Base-by-base conservation (phyloP, 805 yeast species). In the Ogataea pignaliae region DNA sequence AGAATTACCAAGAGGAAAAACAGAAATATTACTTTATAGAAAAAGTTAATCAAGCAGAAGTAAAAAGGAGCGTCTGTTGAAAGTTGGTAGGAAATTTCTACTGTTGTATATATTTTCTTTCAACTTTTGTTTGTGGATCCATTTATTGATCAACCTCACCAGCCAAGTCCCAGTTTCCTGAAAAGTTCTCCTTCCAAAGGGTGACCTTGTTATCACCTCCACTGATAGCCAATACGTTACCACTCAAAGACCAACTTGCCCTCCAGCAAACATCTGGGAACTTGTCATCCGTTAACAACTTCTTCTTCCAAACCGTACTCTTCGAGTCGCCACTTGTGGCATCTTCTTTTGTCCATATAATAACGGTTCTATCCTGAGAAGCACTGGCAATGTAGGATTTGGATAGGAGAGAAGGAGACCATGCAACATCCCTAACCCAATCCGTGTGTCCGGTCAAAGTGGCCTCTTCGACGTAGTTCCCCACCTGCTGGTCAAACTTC, bases 201-300 rank as follows among this genome's bases (percentile, higher is more conserved):
- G 96, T 88, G 36, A 93, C 91, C 68, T 86, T 88, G 66, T 90
- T 90, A 65, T 93, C 98, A 43, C 98, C 98, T 39, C 97, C 96
- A 39, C 93, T 81, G 36, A 93, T 85, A 5, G 99, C 99, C 56
- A 93, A 76, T 29, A 93, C 83, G 64, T 93, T 93, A 42, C 99
- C 99, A 38, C 95, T 85, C 54, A 90, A 73, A 11, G 97, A 88
- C 99, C 99, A 93, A 54, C 95, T 83, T 39, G 95, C 96, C 65
- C 97, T 83, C 99, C 99, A 93, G 55, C 95, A 87, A 26, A 90
- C 97, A 63, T 93, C 99, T 13, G 97, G 93, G 76, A 93, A 93
- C 62, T 81, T 83, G 34, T 88, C 95, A 15, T 76, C 74, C 40
- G 82, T 80, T 59, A 93, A 74, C 34, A 78, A 69, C 59, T 81